Evolutionary conservation across 331 rosid genomes (phyloP).

Genomic region (Acacia concinna): DNA sequence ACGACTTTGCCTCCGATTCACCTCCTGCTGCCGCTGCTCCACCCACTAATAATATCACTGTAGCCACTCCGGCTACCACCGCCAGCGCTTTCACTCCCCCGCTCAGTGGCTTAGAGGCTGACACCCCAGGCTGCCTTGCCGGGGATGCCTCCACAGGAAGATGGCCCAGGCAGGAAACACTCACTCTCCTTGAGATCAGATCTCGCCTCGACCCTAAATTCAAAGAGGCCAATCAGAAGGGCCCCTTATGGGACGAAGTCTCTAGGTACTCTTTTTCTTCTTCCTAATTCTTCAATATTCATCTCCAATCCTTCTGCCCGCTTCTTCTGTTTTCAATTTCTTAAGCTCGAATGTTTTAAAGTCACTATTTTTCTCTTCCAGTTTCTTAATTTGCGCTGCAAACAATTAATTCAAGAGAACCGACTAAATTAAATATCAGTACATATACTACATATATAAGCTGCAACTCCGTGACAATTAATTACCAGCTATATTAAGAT

Average conservation of each 20-base stretch:
- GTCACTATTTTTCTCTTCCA: neutral
- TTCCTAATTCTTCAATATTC: neutral
- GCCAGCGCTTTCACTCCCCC: conserved; percentile 60
- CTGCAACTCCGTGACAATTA: neutral
- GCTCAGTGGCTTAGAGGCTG: conserved; percentile 56
- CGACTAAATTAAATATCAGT: neutral
- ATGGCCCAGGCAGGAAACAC: conserved; percentile 99
- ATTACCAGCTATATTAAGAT: neutral
- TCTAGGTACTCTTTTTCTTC: conserved; percentile 60
- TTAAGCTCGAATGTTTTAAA: neutral
- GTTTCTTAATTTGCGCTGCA: neutral
- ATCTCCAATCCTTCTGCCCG: neutral
- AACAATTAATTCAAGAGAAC: neutral
- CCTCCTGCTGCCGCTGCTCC: conserved; percentile 25
- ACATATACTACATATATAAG: neutral
- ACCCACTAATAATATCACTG: conserved; percentile 2
- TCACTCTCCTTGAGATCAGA: conserved; percentile 94
- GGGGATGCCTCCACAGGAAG: conserved; percentile 70
- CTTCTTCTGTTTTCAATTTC: neutral
- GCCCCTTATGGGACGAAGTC: conserved; percentile 96
- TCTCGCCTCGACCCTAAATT: conserved; percentile 90
- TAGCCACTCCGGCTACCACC: conserved; percentile 37
- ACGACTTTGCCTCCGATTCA: conserved; percentile 47
- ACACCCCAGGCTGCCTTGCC: conserved; percentile 46
- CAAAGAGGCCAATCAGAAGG: conserved; percentile 95